Evolutionary conservation across 208 protist species (phyloP).

Genomic region (Herpetomonas samuelpessoai): DNA sequence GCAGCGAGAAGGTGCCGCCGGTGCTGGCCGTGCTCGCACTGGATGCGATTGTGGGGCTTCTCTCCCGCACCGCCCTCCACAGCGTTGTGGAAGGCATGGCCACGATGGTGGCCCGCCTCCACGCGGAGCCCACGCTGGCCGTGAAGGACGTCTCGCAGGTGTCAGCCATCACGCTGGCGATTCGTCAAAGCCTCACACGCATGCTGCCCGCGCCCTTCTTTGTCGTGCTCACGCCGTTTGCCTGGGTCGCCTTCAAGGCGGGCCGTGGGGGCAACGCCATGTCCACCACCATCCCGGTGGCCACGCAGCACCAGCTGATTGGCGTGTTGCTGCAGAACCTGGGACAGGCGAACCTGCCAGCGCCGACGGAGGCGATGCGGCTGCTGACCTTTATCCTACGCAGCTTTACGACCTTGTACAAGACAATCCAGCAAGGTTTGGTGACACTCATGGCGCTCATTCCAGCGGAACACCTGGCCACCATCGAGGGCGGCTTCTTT

Average conservation of each 20-base stretch:
- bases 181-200: constrained; percentile 63
- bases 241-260: constrained; percentile 79
- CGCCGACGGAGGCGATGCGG: constrained; percentile 65
- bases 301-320: constrained; percentile 88
- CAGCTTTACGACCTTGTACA: constrained; percentile 79
- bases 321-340: constrained; percentile 81
- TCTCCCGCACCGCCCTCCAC: constrained; percentile 56
- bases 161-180: constrained; percentile 46
- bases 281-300: constrained; percentile 79
- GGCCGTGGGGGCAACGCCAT: constrained; percentile 66
- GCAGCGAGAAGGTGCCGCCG: constrained; percentile 18
- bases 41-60: constrained; percentile 63
- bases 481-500: constrained; percentile 68
- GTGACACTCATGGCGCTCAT: constrained; percentile 79
- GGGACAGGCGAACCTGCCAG: constrained; percentile 56
- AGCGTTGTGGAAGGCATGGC: constrained; percentile 56
- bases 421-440: constrained; percentile 82
- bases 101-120: constrained; percentile 45
- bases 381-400: constrained; percentile 70
- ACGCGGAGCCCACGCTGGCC: constrained; percentile 40
- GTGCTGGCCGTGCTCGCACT: constrained; percentile 48
- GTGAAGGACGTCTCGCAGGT: constrained; percentile 63
- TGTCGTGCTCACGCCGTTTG: constrained; percentile 68
- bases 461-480: constrained; percentile 40
- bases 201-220: constrained; percentile 86